Conservation (phyloP, 768 basidiomycete genomes). For the Lactarius trivialis region DNA sequence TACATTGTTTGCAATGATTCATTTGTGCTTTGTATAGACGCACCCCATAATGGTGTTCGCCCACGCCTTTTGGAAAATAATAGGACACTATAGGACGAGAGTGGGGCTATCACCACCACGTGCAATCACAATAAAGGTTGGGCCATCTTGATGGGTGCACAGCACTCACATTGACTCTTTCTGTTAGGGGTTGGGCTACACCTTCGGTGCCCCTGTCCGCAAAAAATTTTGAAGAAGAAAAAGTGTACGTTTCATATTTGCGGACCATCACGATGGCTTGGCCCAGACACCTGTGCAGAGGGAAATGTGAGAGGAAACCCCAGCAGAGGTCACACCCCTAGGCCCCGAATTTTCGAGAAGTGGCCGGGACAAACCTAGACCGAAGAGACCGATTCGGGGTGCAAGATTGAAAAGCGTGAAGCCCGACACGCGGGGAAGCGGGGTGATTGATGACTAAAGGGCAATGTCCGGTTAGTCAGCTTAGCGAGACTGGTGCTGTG, state of each 20-base stretch:
- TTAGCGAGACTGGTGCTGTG: not conserved
- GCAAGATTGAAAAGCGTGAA: not conserved
- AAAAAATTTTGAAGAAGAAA: slow-evolving; percentile 71
- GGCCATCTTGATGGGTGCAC: not conserved
- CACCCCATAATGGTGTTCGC: slow-evolving; percentile 95
- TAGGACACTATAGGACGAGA: slow-evolving; percentile 90
- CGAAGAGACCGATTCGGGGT: not conserved
- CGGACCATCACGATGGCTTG: slow-evolving; percentile 21
- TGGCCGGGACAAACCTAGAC: not conserved
- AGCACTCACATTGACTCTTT: slow-evolving; percentile 62
- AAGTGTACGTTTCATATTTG: slow-evolving; percentile 38
- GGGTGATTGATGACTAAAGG: not conserved
- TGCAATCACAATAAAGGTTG: not conserved
- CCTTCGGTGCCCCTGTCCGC: slow-evolving; percentile 67
- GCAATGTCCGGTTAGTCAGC: not conserved
- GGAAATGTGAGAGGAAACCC: not conserved
- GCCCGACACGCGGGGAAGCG: not conserved
- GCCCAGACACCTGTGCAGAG: not conserved
- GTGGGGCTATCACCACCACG: slow-evolving; percentile 46
- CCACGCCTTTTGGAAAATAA: slow-evolving; percentile 91
- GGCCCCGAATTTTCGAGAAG: not conserved
- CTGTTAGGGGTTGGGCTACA: slow-evolving; percentile 72
- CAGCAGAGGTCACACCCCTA: not conserved
- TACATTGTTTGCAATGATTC: not conserved
- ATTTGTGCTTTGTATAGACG: slow-evolving; percentile 26